Evolutionary conservation across 768 basidiomycete species (phyloP).

Genomic region (Pleurotus salmoneostramineus): DNA sequence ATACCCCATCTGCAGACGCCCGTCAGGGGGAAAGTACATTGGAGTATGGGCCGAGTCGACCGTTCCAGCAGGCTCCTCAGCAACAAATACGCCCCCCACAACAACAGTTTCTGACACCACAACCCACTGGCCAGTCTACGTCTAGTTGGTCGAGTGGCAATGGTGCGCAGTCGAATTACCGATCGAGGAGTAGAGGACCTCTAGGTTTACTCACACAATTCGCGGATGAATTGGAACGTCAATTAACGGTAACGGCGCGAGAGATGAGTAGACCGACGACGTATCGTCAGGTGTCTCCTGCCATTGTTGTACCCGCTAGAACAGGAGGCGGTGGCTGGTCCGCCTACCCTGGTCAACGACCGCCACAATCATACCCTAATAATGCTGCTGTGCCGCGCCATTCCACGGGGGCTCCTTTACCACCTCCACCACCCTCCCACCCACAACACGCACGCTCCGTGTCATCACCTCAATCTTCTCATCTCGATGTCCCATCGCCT

Average conservation of each 20-base stretch:
- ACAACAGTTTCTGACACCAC: constrained; percentile 11
- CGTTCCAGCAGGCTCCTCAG: constrained; percentile 21
- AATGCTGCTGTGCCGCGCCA: background rate
- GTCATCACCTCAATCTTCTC: constrained; percentile 2
- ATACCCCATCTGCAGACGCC: constrained; percentile 53
- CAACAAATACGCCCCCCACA: constrained; percentile 15
- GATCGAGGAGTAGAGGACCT: background rate
- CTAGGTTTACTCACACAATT: background rate
- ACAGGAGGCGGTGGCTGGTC: background rate
- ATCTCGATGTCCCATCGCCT: constrained; percentile 1
- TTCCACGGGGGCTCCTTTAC: background rate
- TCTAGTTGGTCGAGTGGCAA: constrained; percentile 14
- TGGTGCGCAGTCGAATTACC: constrained; percentile 13
- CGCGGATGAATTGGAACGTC: constrained; percentile 1
- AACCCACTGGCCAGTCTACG: constrained; percentile 11
- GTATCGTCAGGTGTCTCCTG: background rate
- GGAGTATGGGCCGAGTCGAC: constrained; percentile 46
- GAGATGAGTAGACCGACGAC: constrained; percentile 3
- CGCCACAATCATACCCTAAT: background rate
- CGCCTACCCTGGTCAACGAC: constrained; percentile 4
- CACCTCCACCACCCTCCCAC: background rate
- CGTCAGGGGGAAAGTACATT: constrained; percentile 58
- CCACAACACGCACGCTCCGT: constrained; percentile 4
- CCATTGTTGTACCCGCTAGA: background rate
- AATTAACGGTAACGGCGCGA: background rate